These are phyloP conservation scores for Zalerion maritima DNA, from an alignment of 495 filamentous ascomycete species.

Conservation along the genomic window DNA sequence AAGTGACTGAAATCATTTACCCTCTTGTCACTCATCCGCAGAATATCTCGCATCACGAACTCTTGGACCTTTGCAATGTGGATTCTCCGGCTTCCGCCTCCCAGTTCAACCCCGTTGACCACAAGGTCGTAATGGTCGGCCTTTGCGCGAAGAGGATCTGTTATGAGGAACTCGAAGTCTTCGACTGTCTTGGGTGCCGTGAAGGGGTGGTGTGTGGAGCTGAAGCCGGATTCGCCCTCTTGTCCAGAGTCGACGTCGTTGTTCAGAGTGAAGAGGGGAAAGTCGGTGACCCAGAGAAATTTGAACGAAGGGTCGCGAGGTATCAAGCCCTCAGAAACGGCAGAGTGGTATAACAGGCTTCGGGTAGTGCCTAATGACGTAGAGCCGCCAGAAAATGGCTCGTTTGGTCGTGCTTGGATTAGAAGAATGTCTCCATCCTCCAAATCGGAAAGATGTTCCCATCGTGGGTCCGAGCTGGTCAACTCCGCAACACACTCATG, in stretches of 20 bases:
- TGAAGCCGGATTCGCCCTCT: constrained; percentile 62
- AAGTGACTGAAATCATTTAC: constrained; percentile 71
- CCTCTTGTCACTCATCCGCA: constrained; percentile 47
- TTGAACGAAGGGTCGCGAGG: constrained; percentile 38
- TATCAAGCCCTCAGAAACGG: constrained; percentile 43
- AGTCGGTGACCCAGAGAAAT: constrained; percentile 75
- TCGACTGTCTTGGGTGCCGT: constrained; percentile 61
- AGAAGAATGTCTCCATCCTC: constrained; percentile 64
- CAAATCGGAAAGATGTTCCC: constrained; percentile 10
- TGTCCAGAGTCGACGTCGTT: constrained; percentile 64
- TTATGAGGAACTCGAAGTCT: constrained; percentile 62
- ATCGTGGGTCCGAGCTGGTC: constrained; percentile 4
- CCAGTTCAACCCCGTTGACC: constrained; percentile 87
- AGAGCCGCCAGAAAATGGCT: constrained; percentile 48
- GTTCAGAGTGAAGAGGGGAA: constrained; percentile 75
- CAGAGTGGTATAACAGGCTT: constrained; percentile 50
- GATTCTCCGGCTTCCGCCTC: constrained; percentile 85
- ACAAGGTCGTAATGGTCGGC: constrained; percentile 92
- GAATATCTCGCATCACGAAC: constrained; percentile 69
- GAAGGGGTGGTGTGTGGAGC: constrained; percentile 90
- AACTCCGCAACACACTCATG: constrained; percentile 50
- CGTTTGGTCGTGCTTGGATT: constrained; percentile 58
- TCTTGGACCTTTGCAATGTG: constrained; percentile 76
- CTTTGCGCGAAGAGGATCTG: constrained; percentile 52
- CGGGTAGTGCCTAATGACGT: constrained; percentile 71